These are phyloP conservation scores for Suillus brevipes DNA, from an alignment of 768 basidiomycete species.

Conservation along the genomic window DNA sequence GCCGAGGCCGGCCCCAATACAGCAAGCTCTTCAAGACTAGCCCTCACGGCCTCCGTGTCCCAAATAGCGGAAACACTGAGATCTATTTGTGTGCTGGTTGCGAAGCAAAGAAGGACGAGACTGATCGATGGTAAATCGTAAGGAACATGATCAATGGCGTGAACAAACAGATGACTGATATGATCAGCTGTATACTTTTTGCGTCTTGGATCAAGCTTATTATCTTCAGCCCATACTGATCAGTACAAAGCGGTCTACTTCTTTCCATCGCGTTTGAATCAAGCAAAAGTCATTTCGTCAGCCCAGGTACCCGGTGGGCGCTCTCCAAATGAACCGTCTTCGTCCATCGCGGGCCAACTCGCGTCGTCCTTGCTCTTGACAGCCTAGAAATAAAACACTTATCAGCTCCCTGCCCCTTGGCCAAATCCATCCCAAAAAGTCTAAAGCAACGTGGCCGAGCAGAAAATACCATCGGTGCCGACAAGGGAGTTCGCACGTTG, in stretches of 20 bases:
- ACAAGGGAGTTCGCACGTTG: background rate
- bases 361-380: conserved; percentile 31
- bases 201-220: conserved; percentile 8
- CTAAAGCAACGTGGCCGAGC: background rate
- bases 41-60: too few relatives aligned
- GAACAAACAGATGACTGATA: background rate
- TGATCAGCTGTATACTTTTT: background rate
- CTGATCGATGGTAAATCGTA: background rate
- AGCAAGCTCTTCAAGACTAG: background rate
- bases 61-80: background rate
- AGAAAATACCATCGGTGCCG: conserved; percentile 1
- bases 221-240: conserved; percentile 25
- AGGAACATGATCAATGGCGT: background rate
- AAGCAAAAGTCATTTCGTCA: conserved; percentile 27
- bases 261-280: background rate
- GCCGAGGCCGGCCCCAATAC: background rate
- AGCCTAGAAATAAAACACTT: conserved; percentile 20
- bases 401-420: background rate
- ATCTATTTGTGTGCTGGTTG: conserved; percentile 1
- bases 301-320: conserved; percentile 21
- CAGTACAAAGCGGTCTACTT: background rate
- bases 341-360: conserved; percentile 27
- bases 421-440: background rate
- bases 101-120: background rate
- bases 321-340: conserved; percentile 23